phyloP scores from a whole-genome alignment of 148 eudicot genomes.

The Amaranthus hypochondriacus region DNA sequence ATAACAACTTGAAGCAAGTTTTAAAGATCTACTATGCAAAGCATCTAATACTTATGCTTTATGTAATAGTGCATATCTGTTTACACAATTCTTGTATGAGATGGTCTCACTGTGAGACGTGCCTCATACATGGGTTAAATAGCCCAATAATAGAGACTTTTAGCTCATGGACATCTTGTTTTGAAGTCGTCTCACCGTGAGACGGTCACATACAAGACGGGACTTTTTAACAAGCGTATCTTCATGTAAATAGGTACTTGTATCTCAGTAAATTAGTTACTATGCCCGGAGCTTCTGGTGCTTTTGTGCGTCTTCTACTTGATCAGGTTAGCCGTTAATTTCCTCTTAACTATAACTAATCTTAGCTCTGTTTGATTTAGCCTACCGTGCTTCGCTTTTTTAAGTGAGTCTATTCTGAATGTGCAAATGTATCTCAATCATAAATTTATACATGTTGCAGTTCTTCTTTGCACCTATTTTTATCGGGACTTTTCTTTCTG shows the following conservation, averaged over 20 bases:
- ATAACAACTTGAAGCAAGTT: neutral
- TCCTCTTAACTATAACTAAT: neutral
- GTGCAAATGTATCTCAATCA: slow-evolving; percentile 7
- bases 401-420: neutral
- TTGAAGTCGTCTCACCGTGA: too few relatives aligned
- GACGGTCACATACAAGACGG: neutral
- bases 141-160: too few relatives aligned
- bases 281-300: slow-evolving; percentile 53
- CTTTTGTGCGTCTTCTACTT: slow-evolving; percentile 53
- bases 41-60: neutral
- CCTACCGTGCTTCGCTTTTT: neutral
- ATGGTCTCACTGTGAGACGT: too few relatives aligned
- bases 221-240: slow-evolving; percentile 7
- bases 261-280: slow-evolving; percentile 55
- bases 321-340: slow-evolving; percentile 43
- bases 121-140: too few relatives aligned
- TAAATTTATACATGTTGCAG: slow-evolving; percentile 38
- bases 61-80: neutral
- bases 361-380: slow-evolving; percentile 10
- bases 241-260: slow-evolving; percentile 42
- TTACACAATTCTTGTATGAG: neutral
- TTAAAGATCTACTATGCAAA: neutral
- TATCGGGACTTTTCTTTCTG: slow-evolving; percentile 64
- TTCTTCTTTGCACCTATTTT: slow-evolving; percentile 75
- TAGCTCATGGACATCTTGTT: too few relatives aligned